Conservation (phyloP, 2,329 filamentous ascomycete species). For the Colletotrichum gigasporum region DNA sequence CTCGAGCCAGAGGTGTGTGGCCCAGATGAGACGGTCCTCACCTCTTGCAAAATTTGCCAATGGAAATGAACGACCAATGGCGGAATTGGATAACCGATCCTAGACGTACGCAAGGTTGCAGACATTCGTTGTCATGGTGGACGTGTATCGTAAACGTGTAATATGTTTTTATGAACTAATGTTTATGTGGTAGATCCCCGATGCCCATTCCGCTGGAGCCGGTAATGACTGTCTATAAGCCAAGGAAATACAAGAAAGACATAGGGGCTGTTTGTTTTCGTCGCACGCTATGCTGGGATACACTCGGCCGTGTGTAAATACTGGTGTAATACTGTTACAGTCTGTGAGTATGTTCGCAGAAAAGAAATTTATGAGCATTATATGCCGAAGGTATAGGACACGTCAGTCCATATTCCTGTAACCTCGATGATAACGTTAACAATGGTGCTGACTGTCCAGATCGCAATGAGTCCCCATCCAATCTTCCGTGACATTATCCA, state of each 20-base stretch:
- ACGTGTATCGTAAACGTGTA: neutral
- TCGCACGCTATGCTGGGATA: conserved; percentile 27
- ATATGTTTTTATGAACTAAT: conserved; percentile 10
- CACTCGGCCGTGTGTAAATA: conserved; percentile 10
- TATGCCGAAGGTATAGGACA: conserved; percentile 36
- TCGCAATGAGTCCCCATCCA: conserved; percentile 79
- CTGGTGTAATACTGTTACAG: conserved; percentile 5
- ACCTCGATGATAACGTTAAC: conserved; percentile 86
- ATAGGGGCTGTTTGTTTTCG: neutral
- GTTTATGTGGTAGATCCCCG: neutral
- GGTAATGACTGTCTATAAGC: conserved; percentile 22
- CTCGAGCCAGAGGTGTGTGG: neutral
- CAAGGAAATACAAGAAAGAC: neutral
- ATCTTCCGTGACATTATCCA: conserved; percentile 88
- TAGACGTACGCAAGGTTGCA: neutral
- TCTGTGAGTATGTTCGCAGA: neutral
- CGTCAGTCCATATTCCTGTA: conserved; percentile 59
- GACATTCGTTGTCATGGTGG: neutral
- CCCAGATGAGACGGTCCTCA: conserved; percentile 3
- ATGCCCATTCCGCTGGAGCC: neutral
- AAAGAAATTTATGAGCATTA: neutral
- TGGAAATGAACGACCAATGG: neutral
- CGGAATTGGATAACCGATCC: neutral
- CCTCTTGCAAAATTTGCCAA: neutral
- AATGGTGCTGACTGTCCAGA: conserved; percentile 85